phyloP scores from a whole-genome alignment of 176 grass and related monocot species.

The Phoenix dactylifera region DNA sequence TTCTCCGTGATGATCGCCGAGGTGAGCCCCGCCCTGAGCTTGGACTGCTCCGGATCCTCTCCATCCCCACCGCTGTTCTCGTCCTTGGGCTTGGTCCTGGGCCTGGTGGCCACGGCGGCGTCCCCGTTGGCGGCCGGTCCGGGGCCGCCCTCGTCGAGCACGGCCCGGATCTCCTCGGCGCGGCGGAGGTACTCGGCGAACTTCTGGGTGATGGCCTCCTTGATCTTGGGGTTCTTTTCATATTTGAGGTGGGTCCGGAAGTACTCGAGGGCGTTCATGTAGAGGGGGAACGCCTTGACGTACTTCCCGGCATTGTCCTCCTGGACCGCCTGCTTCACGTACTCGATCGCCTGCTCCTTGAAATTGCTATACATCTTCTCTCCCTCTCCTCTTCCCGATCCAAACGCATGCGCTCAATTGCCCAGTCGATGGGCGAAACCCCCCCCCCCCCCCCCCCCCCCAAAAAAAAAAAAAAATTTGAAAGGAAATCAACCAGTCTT shows the following conservation, averaged over 20 bases:
- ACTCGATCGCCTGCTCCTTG: slow-evolving; percentile 99
- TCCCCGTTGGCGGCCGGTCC: slow-evolving; percentile 55
- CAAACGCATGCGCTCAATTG: not conserved
- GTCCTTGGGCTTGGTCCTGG: slow-evolving; percentile 94
- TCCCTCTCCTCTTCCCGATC: not conserved
- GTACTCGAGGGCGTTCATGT: slow-evolving; percentile 99
- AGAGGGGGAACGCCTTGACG: slow-evolving; percentile 90
- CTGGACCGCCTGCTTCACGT: slow-evolving; percentile 88
- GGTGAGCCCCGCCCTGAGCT: slow-evolving; percentile 74
- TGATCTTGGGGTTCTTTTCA: slow-evolving; percentile 99
- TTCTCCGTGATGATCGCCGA: slow-evolving; percentile 96
- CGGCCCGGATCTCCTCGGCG: slow-evolving; percentile 95
- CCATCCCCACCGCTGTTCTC: slow-evolving; percentile 50
- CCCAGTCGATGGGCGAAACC: not conserved
- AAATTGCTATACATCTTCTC: slow-evolving; percentile 93
- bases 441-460: too few species aligned
- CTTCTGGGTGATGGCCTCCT: slow-evolving; percentile 94
- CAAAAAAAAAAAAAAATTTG: too few species aligned
- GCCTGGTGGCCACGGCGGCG: slow-evolving; percentile 65
- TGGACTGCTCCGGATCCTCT: slow-evolving; percentile 84
- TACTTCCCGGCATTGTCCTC: slow-evolving; percentile 99
- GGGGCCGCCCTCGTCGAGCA: slow-evolving; percentile 76
- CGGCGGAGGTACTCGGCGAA: slow-evolving; percentile 97
- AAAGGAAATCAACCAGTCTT: too few species aligned
- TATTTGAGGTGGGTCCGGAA: slow-evolving; percentile 99